These are phyloP conservation scores for Pulveroboletus sp. DNA, from an alignment of 768 basidiomycete species.

Conservation along the genomic window DNA sequence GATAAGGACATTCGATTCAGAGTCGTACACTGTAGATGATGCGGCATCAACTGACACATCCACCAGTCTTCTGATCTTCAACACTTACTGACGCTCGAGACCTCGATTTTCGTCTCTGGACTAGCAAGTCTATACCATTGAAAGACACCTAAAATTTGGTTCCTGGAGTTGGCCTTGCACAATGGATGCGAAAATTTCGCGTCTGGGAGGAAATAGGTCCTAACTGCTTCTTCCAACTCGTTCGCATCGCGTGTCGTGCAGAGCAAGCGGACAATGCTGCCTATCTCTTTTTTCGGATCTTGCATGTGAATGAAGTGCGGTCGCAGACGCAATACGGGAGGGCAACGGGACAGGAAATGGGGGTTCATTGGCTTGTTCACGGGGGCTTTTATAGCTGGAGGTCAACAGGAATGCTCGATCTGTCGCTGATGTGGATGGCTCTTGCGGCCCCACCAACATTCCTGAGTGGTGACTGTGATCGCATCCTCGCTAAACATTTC, in stretches of 20 bases:
- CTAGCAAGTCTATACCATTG: constrained; percentile 68
- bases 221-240: constrained; percentile 43
- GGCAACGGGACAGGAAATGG: background rate
- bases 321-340: background rate
- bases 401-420: background rate
- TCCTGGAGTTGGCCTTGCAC: constrained; percentile 51
- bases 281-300: constrained; percentile 49
- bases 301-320: constrained; percentile 40
- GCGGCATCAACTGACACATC: background rate
- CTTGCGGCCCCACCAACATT: constrained; percentile 4
- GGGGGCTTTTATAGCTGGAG: constrained; percentile 16
- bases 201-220: constrained; percentile 49
- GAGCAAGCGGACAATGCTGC: constrained; percentile 39
- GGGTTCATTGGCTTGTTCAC: background rate
- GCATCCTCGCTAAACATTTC: background rate
- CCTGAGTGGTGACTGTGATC: constrained; percentile 1
- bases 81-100: constrained; percentile 43
- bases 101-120: constrained; percentile 40
- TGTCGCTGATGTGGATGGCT: background rate
- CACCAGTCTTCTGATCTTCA: background rate
- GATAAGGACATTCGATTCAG: constrained; percentile 35
- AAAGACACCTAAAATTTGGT: constrained; percentile 47
- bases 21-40: constrained; percentile 43
- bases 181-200: constrained; percentile 58
- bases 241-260: constrained; percentile 47